Conservation (phyloP, 139 green algal species). For the Zygnema circumcarinatum region DNA sequence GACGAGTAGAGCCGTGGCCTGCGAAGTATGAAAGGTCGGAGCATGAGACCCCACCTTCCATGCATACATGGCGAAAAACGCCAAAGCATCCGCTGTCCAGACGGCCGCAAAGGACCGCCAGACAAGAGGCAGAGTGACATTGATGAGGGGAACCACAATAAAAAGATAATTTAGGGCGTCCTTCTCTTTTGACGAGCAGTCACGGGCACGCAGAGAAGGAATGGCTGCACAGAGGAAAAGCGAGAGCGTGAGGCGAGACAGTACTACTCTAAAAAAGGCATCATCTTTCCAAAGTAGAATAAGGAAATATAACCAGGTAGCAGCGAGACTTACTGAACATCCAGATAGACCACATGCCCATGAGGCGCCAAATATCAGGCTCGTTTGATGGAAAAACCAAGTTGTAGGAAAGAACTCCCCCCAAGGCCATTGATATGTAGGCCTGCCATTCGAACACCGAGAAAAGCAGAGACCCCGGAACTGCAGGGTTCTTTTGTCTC, state of each 20-base stretch:
- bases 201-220: conserved; percentile 85
- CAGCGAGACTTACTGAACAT: conserved; percentile 79
- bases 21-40: too few species aligned
- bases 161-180: conserved; percentile 96
- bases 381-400: conserved; percentile 91
- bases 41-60: too few species aligned
- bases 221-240: conserved; percentile 63
- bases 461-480: conserved; percentile 80
- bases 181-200: conserved; percentile 92
- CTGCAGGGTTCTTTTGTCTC: conserved; percentile 83
- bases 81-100: conserved; percentile 82
- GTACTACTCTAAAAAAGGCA: not conserved
- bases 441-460: conserved; percentile 74
- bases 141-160: conserved; percentile 89
- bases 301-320: too few species aligned
- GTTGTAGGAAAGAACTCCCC: conserved; percentile 94
- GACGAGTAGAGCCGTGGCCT: too few species aligned
- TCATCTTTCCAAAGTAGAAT: not conserved
- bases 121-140: conserved; percentile 90
- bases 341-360: conserved; percentile 98
- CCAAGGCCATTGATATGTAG: conserved; percentile 76
- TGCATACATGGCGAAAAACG: conserved; percentile 67
- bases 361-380: conserved; percentile 86
- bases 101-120: conserved; percentile 94
- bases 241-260: not conserved